Base-by-base conservation (phyloP, 2,329 filamentous ascomycete species). In the Cladophialophora chaetospira region DNA sequence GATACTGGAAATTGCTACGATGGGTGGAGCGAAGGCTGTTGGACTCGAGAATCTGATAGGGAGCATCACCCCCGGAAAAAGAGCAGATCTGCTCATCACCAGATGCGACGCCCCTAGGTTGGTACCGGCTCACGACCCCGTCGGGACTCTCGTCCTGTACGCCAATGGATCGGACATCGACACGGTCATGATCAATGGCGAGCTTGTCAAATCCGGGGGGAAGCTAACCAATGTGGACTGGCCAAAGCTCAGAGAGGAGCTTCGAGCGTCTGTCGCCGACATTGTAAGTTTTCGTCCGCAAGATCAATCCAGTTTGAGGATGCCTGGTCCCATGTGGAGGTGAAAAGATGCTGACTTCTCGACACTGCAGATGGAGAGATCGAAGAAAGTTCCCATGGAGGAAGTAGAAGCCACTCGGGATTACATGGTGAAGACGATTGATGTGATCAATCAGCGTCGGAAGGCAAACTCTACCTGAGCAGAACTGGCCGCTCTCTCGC, bases 61-160 rank as follows among this genome's bases (percentile, higher is more conserved):
- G 2, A 66, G 62, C n/a, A 57, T 72, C n/a, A 61, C 60, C 2
- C 67, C 65, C 3, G 69, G 69, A 0, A 71, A 72, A 52, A 21
- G 60, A 23, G 69, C 66, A 15, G 70, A 72, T 60, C 23, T 71
- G 1, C 63, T 71, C 0, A 56, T 72, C 3, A 69, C 69, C 44
- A 65, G 71, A 36, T 64, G 57, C 8, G 51, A 49, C 3, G 62
- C 55, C 15, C 65, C 67, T 1, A 63, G 55, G 1, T 63, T 71
- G 66, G 66, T 67, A 6, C 61, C 63, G 5, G 64, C 67, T 21
- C 47, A 66, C 28, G 60, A 71, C 53, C 67, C 68, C 1, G 56
- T 72, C 9, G 67, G 64, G 2, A 67, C 69, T 3, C 62, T 71
- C 19, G 55, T 71, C 1, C 52, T 70, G n/a, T 67, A 70, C 61